Base-by-base conservation (phyloP, 345 rosid species). In the Microcos paniculata region DNA sequence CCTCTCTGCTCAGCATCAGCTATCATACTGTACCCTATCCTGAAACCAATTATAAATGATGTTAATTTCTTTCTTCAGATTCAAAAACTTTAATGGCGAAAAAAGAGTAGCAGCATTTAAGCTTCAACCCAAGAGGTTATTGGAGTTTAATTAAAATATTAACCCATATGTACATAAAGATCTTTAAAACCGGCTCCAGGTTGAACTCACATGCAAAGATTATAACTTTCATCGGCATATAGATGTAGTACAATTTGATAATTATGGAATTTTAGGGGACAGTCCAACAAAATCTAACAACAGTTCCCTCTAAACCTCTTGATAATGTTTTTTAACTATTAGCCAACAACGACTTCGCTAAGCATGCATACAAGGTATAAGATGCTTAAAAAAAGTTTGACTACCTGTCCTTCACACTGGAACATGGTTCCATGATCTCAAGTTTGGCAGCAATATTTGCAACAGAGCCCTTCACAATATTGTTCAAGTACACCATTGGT, bases 401-500 rank as follows among this genome's bases (percentile, higher is more conserved):
- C 43, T 71, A 85, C 97, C 98, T 91, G 78, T 95, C 97, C 87
- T 95, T 95, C 69, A 95, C 96, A 85, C 97, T 93, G 84, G 89
- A 90, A 58, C 92, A 84, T 43, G 99, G 99, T 80, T 91, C 97
- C 94, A 95, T 86, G 77, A 82, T 89, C 84, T 95, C 99, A 46
- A 95, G 97, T 84, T 95, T 95, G 74, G 97, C 99, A 51, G 99
- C 97, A 72, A 95, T 79, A 10, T 80, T 89, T 4, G 98, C 96
- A 0, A 82, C 93, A 67, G 89, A 93, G 23, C 96, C 97, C 42
- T 91, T 94, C 31, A 91, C 87, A 28, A 93, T 82, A n/a, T 87
- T 91, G 81, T 95, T 93, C 82, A 95, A 88, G 80, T 91, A 95
- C 30, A 95, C 97, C 98, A 95, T 90, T 12, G 98, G 99, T 42